Base-by-base conservation (phyloP, 2,329 filamentous ascomycete genomes). In the Verticillium isaacii region DNA sequence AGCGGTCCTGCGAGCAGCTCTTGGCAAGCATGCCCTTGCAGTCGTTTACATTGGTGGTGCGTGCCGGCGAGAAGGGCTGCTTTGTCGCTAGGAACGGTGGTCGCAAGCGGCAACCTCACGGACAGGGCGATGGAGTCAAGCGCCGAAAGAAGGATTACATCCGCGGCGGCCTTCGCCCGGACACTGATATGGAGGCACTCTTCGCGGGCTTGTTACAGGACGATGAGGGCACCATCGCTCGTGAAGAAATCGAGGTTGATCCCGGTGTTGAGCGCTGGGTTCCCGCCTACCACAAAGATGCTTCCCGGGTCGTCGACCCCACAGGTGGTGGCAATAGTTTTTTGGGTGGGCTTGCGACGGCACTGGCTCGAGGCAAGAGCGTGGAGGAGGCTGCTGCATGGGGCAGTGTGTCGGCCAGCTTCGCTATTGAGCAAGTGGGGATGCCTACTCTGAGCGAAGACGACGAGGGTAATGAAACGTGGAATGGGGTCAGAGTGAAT, bases 291-390 rank as follows among this genome's bases (percentile, higher is more conserved):
- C 90, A 93, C 70, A 75, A 72, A 5, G 72, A 77, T 41, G 52
- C 68, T 1, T 62, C 68, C 9, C 85, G 79, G 62, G 92, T 97
- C 1, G 78, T 95, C n/a, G 95, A 98, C 74, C 93, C 94, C 0
- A 98, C 95, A 0, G 95, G 95, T 11, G 95, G 93, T 23, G 95
- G 95, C 0, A 99, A 99, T 74, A 89, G 90, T 0, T 98, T 97
- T 69, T 79, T 97, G 29, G 83, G 83, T 25, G 83, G 84, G n/a
- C 67, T 87, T 56, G 78, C 81, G 0, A 79, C 88, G 14, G 86
- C 80, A 1, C 75, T 89, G 66, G 87, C 81, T 36, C 77, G 89
- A 59, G 87, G 85, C 1, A 79, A 83, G 67, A 71, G 74, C 32
- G 79, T 91, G 50, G 85, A 88, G 63, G 87, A 92, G 68, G 93